Evolutionary conservation across 2,329 filamentous ascomycete species (phyloP), one percentile per base, ranked within the genome.

Genomic region (Cordyceps cateniannulata): DNA sequence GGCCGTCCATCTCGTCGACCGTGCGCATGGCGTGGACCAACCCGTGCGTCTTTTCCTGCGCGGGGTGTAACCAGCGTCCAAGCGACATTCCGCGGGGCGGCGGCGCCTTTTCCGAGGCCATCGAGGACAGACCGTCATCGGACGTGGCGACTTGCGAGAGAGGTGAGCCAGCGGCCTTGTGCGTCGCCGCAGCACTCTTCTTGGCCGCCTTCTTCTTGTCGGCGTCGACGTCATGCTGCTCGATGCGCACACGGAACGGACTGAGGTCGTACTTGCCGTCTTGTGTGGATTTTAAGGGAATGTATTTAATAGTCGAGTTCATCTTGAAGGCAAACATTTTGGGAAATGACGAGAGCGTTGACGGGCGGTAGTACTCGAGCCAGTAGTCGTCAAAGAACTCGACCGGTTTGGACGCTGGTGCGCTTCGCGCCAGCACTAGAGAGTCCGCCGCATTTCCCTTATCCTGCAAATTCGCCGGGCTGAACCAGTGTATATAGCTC

Each of bases 291-390:
- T 88, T 88, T 62, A 93, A 82, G 12, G 90, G 89, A 35, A 93
- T 88, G 70, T 93, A 93, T 63, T 89, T 89, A 64, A 93, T 85
- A 4, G 90, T 95, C 0, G 90, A 93, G 69, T 93, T 96, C 83
- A 98, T 90, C 70, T 90, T 92, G 74, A 90, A 96, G 0, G 91
- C 85, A 70, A 96, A 97, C 71, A 97, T 89, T 71, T 97, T 99
- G 16, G 87, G 83, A 66, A 98, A 91, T 0, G 91, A 95, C 0
- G 95, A 96, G 1, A 98, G 77, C 0, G 90, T 90, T 8, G 90
- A 82, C 0, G 95, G 95, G 16, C 93, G 86, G 71, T 99, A 99
- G 72, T 97, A 98, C 71, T 99, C 95, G 8, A 95, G 80, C 95
- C 95, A 99, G 73, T 96, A 99, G 72, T 98, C 92, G 70, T 98